phyloP scores from a whole-genome alignment of 2,329 filamentous ascomycete genomes.

The Colletotrichum sublineola region DNA sequence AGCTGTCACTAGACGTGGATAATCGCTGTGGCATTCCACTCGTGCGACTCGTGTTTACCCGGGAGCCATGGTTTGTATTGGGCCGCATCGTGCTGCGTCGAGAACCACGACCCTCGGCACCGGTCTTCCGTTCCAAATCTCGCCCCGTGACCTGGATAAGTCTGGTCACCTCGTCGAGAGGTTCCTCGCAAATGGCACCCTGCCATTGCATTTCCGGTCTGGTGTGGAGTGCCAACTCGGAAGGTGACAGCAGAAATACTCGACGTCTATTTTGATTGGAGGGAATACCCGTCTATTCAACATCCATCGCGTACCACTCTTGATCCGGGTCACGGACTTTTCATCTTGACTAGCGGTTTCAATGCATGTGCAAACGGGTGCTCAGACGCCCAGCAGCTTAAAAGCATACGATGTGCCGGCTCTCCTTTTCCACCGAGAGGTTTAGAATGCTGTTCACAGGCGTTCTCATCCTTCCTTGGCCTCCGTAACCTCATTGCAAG shows the following conservation, averaged over 20 bases:
- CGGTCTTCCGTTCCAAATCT: background rate
- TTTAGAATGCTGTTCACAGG: too few species aligned
- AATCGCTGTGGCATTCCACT: too few species aligned
- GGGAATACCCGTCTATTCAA: background rate
- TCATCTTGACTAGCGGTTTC: background rate
- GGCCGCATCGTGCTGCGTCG: background rate
- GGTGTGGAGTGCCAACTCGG: background rate
- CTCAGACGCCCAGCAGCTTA: background rate
- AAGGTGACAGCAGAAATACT: conserved; percentile 9
- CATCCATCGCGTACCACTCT: background rate
- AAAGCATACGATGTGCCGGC: background rate
- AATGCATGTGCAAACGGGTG: background rate
- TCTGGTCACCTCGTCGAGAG: background rate
- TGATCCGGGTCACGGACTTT: background rate
- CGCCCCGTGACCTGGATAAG: background rate
- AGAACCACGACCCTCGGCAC: background rate
- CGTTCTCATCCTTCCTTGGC: background rate
- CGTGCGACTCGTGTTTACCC: background rate
- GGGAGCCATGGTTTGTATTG: background rate
- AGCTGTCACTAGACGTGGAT: background rate
- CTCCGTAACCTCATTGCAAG: background rate
- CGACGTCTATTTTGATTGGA: conserved; percentile 16
- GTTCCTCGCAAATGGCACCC: background rate
- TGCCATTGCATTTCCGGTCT: background rate
- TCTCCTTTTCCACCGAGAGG: too few species aligned